Base-by-base conservation (phyloP, 1,139 yeast genomes). In the Insectozyma bohioensis region DNA sequence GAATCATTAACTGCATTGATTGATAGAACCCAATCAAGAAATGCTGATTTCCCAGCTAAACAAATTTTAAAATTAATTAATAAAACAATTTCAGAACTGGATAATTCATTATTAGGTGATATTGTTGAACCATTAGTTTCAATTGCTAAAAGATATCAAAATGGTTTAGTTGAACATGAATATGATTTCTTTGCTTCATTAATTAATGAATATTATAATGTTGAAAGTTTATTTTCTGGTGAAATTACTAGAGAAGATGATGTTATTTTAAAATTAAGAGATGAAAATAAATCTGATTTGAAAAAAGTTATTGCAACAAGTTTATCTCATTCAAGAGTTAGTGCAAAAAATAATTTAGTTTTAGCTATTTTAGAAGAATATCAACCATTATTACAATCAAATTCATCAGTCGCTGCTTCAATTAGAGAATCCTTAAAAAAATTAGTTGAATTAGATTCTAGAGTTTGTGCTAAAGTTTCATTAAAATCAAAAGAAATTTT, bases 401-500 rank as follows among this genome's bases (percentile, higher is more conserved):
- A 76, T 41, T 78, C 90, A 4, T 77, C 74, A 28, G 78, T 85
- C 48, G 90, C 95, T 35, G 65, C 73, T 42, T 70, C 78, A 40
- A 75, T 92, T 53, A 79, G 86, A 48, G 77, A 74, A 15, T 72
- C 86, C 8, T 75, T 92, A 63, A 83, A 80, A 62, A 72, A 77
- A 40, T 69, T 94, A 48, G 95, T 88, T 36, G 94, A 85, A 57
- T 73, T 92, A 47, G 97, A 90, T 52, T 75, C 92, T 23, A 83
- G 96, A 57, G 78, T 86, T 11, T 80, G 95, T 30, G 92, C 95
- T 20, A 92, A 90, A 71, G 97, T 92, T 34, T 86, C 95, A n/a
- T 73, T 92, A 54, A 88, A 87, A 61, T 97, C 97, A 1, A 81
- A 97, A 60, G 99, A 94, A 65, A 85, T 92, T 43, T 77, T 92